Conservation (phyloP, 139 green algal genomes). For the Chlorella ohadii region DNA sequence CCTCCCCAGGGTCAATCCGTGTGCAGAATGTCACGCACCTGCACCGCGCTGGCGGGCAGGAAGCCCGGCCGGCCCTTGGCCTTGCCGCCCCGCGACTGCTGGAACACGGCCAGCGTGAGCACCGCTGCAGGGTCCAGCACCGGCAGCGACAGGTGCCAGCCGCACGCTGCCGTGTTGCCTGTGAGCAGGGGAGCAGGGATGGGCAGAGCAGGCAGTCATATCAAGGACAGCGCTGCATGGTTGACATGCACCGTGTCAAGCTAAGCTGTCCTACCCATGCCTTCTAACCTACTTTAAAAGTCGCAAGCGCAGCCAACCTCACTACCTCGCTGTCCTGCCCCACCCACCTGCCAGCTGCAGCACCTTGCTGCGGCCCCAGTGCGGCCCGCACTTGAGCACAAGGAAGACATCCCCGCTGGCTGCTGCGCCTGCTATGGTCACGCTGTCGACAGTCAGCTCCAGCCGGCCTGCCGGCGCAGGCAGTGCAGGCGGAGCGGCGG, state of each 20-base stretch:
- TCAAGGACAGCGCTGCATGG: background rate
- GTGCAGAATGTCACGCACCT: too few relatives aligned
- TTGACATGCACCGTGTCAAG: too few relatives aligned
- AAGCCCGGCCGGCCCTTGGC: background rate
- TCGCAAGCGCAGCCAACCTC: too few relatives aligned
- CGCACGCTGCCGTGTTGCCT: background rate
- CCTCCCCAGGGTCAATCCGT: too few relatives aligned
- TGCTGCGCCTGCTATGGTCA: background rate
- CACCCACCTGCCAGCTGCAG: conserved; percentile 1
- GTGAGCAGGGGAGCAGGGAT: background rate
- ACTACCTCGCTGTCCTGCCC: too few relatives aligned
- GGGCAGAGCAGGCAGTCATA: background rate
- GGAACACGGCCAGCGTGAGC: conserved; percentile 40
- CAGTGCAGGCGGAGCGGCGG: background rate
- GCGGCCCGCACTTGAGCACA: conserved; percentile 46
- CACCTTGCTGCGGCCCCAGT: conserved; percentile 35
- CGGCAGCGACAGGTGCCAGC: conserved; percentile 32
- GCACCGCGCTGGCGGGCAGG: background rate
- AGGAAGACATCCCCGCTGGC: conserved; percentile 21
- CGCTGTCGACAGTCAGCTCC: background rate
- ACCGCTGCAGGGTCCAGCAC: conserved; percentile 30
- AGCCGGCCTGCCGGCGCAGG: conserved; percentile 6
- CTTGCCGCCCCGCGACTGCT: background rate
- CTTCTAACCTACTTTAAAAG: too few relatives aligned
- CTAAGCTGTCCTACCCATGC: too few relatives aligned